A percentile compares a stretch with the other conserved stretches of the same genome.
Conservation (phyloP, 495 filamentous ascomycete species). For the Margaritispora aquatica region DNA sequence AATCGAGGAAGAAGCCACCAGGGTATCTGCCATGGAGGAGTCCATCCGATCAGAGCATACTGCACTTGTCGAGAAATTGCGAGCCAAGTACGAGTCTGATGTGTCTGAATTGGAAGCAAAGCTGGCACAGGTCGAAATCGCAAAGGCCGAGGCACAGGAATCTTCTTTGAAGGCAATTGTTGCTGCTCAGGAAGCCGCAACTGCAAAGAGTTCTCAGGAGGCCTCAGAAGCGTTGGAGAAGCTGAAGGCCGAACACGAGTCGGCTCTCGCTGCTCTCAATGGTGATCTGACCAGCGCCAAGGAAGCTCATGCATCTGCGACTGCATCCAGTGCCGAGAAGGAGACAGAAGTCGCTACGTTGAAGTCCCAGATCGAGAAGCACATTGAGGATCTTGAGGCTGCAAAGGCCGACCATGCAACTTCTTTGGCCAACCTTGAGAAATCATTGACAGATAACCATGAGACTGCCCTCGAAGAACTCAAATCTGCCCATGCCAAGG, state of each 20-base stretch:
- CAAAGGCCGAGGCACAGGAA: constrained; percentile 14
- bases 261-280: constrained; percentile 34
- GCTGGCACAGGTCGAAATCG: constrained; percentile 23
- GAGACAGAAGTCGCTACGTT: constrained; percentile 32
- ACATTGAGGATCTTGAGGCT: constrained; percentile 23
- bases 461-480: constrained; percentile 31
- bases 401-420: constrained; percentile 22
- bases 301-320: constrained; percentile 13
- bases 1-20: constrained; percentile 17
- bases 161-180: constrained; percentile 20
- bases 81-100: constrained; percentile 29
- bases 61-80: constrained; percentile 26
- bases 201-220: constrained; percentile 17
- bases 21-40: constrained; percentile 16
- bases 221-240: constrained; percentile 22
- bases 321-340: constrained; percentile 13
- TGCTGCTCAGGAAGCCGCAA: constrained; percentile 19
- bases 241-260: constrained; percentile 30
- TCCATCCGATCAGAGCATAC: constrained; percentile 19
- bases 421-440: constrained; percentile 36
- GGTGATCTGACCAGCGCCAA: constrained; percentile 16
- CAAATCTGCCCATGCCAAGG: constrained; percentile 36
- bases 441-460: constrained; percentile 40
- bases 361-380: constrained; percentile 32
- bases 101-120: constrained; percentile 28